Evolutionary conservation across 768 basidiomycete genomes (phyloP), one percentile per base, ranked within the genome.

Genomic region (Cantharellus cinnabarinus): DNA sequence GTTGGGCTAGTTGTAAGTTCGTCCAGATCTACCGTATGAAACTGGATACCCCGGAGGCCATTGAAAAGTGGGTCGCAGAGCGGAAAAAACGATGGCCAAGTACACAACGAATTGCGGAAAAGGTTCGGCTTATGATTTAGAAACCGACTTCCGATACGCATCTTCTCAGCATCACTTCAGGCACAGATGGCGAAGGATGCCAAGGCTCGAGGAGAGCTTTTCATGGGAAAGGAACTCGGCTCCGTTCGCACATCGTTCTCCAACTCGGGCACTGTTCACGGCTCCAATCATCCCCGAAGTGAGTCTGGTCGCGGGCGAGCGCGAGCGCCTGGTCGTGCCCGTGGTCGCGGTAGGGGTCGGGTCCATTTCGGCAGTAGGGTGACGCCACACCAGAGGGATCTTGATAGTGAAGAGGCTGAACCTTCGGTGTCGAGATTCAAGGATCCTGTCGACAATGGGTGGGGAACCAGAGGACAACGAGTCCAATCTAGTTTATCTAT

Each of bases 11-110:
- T 44, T 56, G 76, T 2, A 70, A 88, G 29, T 75, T 78, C 3
- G 87, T 90, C 42, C 81, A 82, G 62, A 91, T 91, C 3, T 94
- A 90, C 2, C 80, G 72, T 40, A 68, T 94, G 20, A 66, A 76
- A 5, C 75, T 98, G 15, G 79, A 94, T 65, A 82, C 85, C 0
- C 87, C 84, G 4, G 90, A 90, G 65, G 79, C 82, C 4, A 71
- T 97, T 60, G 79, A 78, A 29, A 79, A 77, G 40, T 98, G 94
- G 94, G 78, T 94, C 54, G 80, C 78, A 10, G 93, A 97, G 66
- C 81, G 94, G 48, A 91, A 80, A 69, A 81, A 79, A 64, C 79
- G 85, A 14, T 98, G 85, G 75, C 94, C 94, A 5, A 85, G 81
- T 15, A 67, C 76, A 39, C 66, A 74, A 54, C 77, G 79, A 35